Evolutionary conservation across 73 alveolate species (phyloP), one percentile per base, ranked within the genome.

Genomic region (Tetrahymena elliotti): DNA sequence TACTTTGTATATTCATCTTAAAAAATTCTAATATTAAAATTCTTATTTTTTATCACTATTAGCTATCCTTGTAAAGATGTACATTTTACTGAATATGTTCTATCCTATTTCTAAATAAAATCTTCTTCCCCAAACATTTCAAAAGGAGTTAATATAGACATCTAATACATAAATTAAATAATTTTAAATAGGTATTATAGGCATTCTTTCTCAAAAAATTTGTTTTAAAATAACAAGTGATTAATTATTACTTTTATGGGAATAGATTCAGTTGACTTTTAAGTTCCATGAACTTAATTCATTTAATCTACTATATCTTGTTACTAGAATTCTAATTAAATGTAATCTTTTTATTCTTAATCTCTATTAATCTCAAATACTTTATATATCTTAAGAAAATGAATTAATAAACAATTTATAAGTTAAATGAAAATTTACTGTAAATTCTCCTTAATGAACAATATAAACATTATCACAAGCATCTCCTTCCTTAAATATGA

Each of bases 361-460:
- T 68, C 88, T 11, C 88, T 4, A 68, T 68, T 68, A 31, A 68
- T 22, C 88, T 68, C 88, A 68, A 68, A 68, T 3, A 68, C n/a
- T 68, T 68, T 68, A 24, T 27, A 68, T 2, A 22, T 31, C 88
- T 68, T 2, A 27, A 0, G n/a, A 68, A 24, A 18, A 27, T 22
- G 20, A 47, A 18, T 18, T 1, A 0, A 12, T 18, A 47, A 35
- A 37, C 11, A 37, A 38, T 7, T 39, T 52, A 15, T 93, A 3
- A 88, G 7, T 33, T 34, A 47, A 35, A 8, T 18, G 3, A 18
- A 36, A 95, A 41, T 93, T 54, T 22, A 96, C 95, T 31, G 95
- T 96, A 47, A 96, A 94, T 36, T 96, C 98, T 39, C 98, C 98
- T n/a, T 95, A 93, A 52, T 84, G 92, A 11, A 96, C 93, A 18